Percentiles rank a stretch among this genome's conserved stretches.
Conservation (phyloP, 495 filamentous ascomycete genomes). For the Mytilinidion resinicola region DNA sequence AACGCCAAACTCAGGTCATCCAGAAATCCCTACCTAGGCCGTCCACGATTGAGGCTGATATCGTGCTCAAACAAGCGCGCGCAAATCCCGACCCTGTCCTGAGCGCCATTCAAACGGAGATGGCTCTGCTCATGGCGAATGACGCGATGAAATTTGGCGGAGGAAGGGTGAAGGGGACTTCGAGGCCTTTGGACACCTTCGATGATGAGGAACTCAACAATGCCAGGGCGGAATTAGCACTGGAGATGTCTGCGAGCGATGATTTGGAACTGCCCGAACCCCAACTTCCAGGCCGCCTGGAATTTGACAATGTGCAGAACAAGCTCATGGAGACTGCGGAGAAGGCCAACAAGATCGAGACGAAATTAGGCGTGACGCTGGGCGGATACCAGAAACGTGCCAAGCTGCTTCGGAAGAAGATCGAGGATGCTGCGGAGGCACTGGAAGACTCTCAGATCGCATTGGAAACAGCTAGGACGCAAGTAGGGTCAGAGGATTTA, state of each 20-base stretch:
- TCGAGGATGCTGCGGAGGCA: conserved; percentile 68
- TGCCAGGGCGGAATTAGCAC: conserved; percentile 68
- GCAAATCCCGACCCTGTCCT: conserved; percentile 50
- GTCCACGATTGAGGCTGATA: conserved; percentile 60
- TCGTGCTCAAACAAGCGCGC: conserved; percentile 55
- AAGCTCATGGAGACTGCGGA: conserved; percentile 65
- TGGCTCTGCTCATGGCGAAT: conserved; percentile 69
- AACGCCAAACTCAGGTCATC: conserved; percentile 80
- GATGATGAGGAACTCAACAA: conserved; percentile 65
- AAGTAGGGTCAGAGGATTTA: conserved; percentile 71
- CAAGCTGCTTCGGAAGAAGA: conserved; percentile 73
- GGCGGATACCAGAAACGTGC: conserved; percentile 88
- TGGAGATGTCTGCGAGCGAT: conserved; percentile 58
- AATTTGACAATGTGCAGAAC: conserved; percentile 66
- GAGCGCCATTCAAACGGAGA: conserved; percentile 63
- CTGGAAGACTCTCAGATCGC: conserved; percentile 66
- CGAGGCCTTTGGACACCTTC: conserved; percentile 55
- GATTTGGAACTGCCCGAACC: conserved; percentile 59
- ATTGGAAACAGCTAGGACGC: conserved; percentile 66
- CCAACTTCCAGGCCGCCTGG: conserved; percentile 69
- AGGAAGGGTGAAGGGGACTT: conserved; percentile 55
- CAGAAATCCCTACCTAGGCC: conserved; percentile 80
- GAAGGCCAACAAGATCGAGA: conserved; percentile 78
- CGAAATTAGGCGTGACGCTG: conserved; percentile 81
- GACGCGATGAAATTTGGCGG: conserved; percentile 71